These are phyloP conservation scores for Tricladium varicosporioides DNA, from an alignment of 2,329 filamentous ascomycete species.

Conservation along the genomic window DNA sequence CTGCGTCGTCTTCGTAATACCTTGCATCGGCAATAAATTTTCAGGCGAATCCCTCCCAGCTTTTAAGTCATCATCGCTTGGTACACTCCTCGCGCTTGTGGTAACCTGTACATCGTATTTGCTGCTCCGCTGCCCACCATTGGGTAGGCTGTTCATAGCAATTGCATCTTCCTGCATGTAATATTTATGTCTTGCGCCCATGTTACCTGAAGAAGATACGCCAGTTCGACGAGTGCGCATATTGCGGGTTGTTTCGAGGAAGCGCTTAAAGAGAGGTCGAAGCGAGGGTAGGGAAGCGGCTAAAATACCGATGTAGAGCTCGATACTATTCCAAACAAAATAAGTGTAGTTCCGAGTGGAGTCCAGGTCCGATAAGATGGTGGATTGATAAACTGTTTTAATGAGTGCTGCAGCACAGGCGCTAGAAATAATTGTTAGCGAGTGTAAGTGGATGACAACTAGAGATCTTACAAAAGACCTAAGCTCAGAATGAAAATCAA, in stretches of 20 bases:
- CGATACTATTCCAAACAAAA: constrained; percentile 44
- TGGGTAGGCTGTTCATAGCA: constrained; percentile 16
- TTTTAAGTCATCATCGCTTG: constrained; percentile 13
- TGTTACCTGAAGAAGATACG: neutral
- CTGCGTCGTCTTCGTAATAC: constrained; percentile 12
- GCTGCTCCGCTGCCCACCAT: neutral
- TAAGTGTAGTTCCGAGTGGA: constrained; percentile 35
- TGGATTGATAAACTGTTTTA: constrained; percentile 40
- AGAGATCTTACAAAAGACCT: constrained; percentile 21
- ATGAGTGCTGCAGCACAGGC: constrained; percentile 43
- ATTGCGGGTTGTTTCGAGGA: constrained; percentile 30
- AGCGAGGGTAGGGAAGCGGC: constrained; percentile 44
- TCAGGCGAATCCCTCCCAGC: constrained; percentile 11
- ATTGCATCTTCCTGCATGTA: constrained; percentile 26
- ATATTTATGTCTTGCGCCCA: constrained; percentile 19
- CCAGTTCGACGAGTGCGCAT: constrained; percentile 4
- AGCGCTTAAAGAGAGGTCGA: constrained; percentile 38
- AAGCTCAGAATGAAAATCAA: constrained; percentile 24
- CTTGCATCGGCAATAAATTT: constrained; percentile 20
- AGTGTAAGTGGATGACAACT: neutral
- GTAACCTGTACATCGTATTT: constrained; percentile 21
- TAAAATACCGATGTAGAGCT: constrained; percentile 43
- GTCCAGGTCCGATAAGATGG: constrained; percentile 36
- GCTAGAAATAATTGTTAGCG: constrained; percentile 23
- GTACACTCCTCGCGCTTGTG: constrained; percentile 7